Evolutionary conservation across 176 grass and related monocot species (phyloP).

Genomic region (Aegilops sharonensis): DNA sequence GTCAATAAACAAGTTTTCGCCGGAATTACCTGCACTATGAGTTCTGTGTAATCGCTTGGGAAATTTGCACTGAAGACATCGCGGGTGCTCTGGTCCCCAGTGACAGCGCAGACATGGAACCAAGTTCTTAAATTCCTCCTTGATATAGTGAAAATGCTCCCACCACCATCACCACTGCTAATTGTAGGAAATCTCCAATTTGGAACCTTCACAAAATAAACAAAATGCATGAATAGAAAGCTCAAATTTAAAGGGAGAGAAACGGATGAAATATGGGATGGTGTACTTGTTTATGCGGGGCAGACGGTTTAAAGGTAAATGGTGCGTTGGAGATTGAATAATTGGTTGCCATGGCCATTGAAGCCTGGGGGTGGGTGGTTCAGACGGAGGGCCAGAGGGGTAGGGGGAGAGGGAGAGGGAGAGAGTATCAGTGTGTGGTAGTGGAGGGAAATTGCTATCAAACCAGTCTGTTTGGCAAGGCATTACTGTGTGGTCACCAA

Average conservation of each 20-base stretch:
- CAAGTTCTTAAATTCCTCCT: conserved; percentile 23
- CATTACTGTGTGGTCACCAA: conserved; percentile 49
- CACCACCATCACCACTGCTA: neutral
- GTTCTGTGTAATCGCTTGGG: conserved; percentile 70
- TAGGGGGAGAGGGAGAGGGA: neutral
- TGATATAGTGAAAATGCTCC: neutral
- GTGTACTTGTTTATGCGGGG: conserved; percentile 36
- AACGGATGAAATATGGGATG: neutral
- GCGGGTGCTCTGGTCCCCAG: conserved; percentile 36
- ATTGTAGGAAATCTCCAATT: conserved; percentile 24
- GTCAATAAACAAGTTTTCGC: conserved; percentile 1
- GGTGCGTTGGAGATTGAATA: conserved; percentile 34
- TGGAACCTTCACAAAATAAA: conserved; percentile 19
- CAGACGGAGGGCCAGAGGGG: neutral
- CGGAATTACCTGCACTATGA: conserved; percentile 61
- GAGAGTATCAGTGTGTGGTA: neutral
- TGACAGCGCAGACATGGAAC: conserved; percentile 42
- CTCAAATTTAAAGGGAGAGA: neutral
- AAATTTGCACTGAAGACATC: conserved; percentile 55
- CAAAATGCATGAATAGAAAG: neutral
- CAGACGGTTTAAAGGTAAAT: conserved; percentile 4
- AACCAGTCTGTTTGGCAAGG: conserved; percentile 26
- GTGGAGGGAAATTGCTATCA: conserved; percentile 3
- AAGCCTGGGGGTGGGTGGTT: neutral
- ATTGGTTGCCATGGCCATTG: conserved; percentile 40